Evolutionary conservation across 768 basidiomycete species (phyloP).

Genomic region (Chlorophyllum brunneum): DNA sequence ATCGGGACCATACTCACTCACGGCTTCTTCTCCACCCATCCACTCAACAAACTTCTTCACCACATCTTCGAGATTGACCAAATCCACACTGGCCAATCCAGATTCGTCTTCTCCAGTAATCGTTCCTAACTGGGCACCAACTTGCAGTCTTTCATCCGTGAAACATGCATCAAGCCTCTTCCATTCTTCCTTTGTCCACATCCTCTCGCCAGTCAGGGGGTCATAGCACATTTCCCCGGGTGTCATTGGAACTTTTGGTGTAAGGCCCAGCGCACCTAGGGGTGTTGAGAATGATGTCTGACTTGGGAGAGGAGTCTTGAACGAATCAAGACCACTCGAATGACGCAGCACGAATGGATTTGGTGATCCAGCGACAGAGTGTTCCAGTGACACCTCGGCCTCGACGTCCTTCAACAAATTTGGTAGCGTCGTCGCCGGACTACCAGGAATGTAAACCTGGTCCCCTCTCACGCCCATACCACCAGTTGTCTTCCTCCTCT

Average conservation of each 20-base stretch:
- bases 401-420: slow-evolving; percentile 60
- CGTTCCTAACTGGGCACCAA: slow-evolving; percentile 27
- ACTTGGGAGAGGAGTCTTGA: slow-evolving; percentile 25
- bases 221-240: slow-evolving; percentile 12
- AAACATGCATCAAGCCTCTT: slow-evolving; percentile 76
- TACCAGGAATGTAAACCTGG: slow-evolving; percentile 50
- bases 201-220: slow-evolving; percentile 18
- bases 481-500: slow-evolving; percentile 29
- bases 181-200: slow-evolving; percentile 80
- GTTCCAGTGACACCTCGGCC: slow-evolving; percentile 33
- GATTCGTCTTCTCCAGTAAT: slow-evolving; percentile 24
- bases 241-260: slow-evolving; percentile 6
- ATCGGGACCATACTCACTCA: slow-evolving; percentile 37
- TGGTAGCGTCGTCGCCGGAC: slow-evolving; percentile 49
- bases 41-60: slow-evolving; percentile 52
- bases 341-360: slow-evolving; percentile 14
- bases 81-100: slow-evolving; percentile 47
- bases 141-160: slow-evolving; percentile 60
- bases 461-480: slow-evolving; percentile 44
- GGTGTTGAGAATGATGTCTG: background rate
- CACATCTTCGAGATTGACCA: slow-evolving; percentile 52
- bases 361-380: background rate
- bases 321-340: slow-evolving; percentile 14
- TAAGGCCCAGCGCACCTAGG: background rate
- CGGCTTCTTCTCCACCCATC: slow-evolving; percentile 41